A percentile compares a stretch with the other conserved stretches of the same genome.
Evolutionary conservation across 495 filamentous ascomycete genomes (phyloP).

Genomic region (Aspergillus avenaceus): DNA sequence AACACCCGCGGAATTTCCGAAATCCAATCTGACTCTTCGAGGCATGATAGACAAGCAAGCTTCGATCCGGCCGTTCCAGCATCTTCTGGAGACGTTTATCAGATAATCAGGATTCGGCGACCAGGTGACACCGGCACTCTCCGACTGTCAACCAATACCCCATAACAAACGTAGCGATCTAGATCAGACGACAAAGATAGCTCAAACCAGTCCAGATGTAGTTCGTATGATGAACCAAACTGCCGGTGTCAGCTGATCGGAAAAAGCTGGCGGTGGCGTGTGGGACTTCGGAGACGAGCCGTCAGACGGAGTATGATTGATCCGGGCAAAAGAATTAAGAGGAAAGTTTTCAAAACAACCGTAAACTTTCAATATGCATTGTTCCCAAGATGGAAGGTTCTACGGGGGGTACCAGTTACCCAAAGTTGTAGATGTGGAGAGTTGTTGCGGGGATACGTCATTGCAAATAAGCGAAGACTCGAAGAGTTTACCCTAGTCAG

Average conservation of each 20-base stretch:
- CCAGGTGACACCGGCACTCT: background rate
- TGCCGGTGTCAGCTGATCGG: background rate
- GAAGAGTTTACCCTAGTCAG: background rate
- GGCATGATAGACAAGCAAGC: too few relatives aligned
- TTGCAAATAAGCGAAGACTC: background rate
- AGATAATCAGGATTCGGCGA: background rate
- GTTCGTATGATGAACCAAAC: too few relatives aligned
- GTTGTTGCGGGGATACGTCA: background rate
- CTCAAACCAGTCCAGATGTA: background rate
- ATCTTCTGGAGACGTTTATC: background rate
- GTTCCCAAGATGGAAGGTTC: background rate
- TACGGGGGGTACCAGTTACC: too few relatives aligned
- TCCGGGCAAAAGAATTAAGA: background rate
- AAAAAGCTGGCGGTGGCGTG: background rate
- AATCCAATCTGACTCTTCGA: too few relatives aligned
- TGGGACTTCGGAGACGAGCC: background rate
- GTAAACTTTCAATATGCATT: too few relatives aligned
- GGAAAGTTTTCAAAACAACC: too few relatives aligned
- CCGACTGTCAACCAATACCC: background rate
- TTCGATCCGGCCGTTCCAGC: background rate
- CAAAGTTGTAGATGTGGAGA: background rate
- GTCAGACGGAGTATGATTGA: background rate
- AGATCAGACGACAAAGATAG: background rate
- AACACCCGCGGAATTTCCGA: background rate
- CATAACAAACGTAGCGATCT: background rate